Conservation (phyloP, 2,329 filamentous ascomycete genomes). For the Clarireedia monteithiana region DNA sequence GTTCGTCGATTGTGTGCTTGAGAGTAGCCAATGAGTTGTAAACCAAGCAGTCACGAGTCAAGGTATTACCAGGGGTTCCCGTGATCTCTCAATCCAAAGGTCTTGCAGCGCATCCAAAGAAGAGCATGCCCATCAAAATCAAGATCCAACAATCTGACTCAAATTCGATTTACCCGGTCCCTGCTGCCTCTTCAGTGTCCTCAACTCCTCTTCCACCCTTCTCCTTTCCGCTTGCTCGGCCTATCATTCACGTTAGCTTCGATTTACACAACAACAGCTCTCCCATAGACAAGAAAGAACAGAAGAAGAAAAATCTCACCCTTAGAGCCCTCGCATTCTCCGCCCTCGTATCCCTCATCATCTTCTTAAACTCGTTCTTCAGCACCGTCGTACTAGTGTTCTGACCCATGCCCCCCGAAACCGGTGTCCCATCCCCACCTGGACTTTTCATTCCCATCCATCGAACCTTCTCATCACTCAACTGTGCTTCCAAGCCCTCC, state of each 20-base stretch:
- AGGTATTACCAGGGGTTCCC: neutral
- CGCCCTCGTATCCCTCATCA: slow-evolving; percentile 65
- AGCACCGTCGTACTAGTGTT: slow-evolving; percentile 58
- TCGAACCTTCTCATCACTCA: slow-evolving; percentile 60
- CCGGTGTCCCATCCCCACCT: slow-evolving; percentile 30
- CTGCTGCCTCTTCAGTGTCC: slow-evolving; percentile 35
- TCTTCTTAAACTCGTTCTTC: slow-evolving; percentile 71
- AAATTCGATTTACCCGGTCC: slow-evolving; percentile 30
- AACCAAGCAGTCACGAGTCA: no score
- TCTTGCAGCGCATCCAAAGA: neutral
- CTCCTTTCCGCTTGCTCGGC: slow-evolving; percentile 65
- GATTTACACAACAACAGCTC: slow-evolving; percentile 17
- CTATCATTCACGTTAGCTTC: slow-evolving; percentile 32
- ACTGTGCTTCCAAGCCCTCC: slow-evolving; percentile 53
- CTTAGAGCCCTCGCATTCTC: slow-evolving; percentile 58
- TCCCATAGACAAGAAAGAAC: neutral
- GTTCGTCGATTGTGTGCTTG: no score
- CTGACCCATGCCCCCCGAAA: slow-evolving; percentile 21
- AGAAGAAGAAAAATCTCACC: slow-evolving; percentile 38
- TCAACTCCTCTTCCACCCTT: slow-evolving; percentile 55
- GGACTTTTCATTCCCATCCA: slow-evolving; percentile 55
- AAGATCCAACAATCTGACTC: slow-evolving; percentile 21
- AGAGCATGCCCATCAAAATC: neutral
- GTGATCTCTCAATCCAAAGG: neutral
- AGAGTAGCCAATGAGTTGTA: no score